These are phyloP conservation scores for Fistulifera pelliculosa DNA, from an alignment of 108 stramenopile species.

Conservation along the genomic window DNA sequence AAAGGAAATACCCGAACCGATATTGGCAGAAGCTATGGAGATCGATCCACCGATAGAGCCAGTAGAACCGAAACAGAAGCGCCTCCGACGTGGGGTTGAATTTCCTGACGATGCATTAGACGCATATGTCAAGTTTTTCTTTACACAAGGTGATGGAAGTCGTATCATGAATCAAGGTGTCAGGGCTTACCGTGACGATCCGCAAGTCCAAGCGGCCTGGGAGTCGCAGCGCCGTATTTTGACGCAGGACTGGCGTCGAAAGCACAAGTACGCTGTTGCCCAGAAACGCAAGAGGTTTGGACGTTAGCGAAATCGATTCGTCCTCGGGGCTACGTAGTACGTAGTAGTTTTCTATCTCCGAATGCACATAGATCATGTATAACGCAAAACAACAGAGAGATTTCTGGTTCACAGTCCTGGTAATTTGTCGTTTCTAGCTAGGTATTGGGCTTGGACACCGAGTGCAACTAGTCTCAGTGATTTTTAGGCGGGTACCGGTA, in stretches of 20 bases:
- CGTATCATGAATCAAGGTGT: slow-evolving; percentile 32
- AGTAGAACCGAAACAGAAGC: slow-evolving; percentile 1
- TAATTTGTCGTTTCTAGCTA: too few relatives aligned
- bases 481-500: too few relatives aligned
- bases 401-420: too few relatives aligned
- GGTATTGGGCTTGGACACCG: too few relatives aligned
- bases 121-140: slow-evolving; percentile 41
- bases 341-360: too few relatives aligned
- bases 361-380: too few relatives aligned
- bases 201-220: slow-evolving; percentile 42
- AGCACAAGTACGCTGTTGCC: slow-evolving; percentile 59
- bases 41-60: slow-evolving; percentile 3
- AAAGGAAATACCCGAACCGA: background rate
- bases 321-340: too few relatives aligned
- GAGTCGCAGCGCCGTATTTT: slow-evolving; percentile 49
- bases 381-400: too few relatives aligned
- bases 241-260: slow-evolving; percentile 80
- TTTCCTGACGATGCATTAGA: slow-evolving; percentile 41
- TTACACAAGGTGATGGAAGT: slow-evolving; percentile 46
- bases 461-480: too few relatives aligned
- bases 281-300: slow-evolving; percentile 35
- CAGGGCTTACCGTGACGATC: slow-evolving; percentile 37
- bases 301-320: too few relatives aligned
- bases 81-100: slow-evolving; percentile 23
- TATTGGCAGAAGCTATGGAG: background rate